Base-by-base conservation (phyloP, 768 basidiomycete species). In the Tricholoma bakamatsutake region DNA sequence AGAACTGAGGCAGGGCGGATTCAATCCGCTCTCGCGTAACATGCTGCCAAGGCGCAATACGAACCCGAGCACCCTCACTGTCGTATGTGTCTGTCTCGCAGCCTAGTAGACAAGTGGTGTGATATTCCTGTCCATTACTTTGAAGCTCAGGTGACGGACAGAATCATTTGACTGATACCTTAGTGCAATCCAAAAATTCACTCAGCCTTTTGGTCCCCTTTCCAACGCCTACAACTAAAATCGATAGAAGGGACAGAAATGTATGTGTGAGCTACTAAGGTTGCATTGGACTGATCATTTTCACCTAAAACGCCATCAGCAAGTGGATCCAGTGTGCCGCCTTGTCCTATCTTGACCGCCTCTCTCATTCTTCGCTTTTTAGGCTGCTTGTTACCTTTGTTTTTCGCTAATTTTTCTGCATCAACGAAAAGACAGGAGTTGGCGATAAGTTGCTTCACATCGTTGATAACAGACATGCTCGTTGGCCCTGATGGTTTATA, bases 31-130 rank as follows among this genome's bases (percentile, higher is more conserved):
- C 88, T 55, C 76, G 77, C 1, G 94, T 95, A 54, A 99, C 81
- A 68, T 96, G 91, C 46, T 77, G 76, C 88, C 89, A 93, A 9
- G 86, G 82, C 18, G 88, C 88, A 17, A 80, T 76, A 37, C 87
- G 81, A 28, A 97, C 86, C 43, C 86, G 77, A 24, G 84, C 79
- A 12, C 97, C 97, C 64, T 98, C 85, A 57, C 88, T 86, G 66
- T 99, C 97, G 69, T 94, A 97, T 3, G 88, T 83, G 64, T 98
- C 95, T 1, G 97, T 98, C 67, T 96, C 89, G 67, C 90, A 93
- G 6, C 97, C 97, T 4, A 99, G 79, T 8, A 99, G 69, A 61
- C 90, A 94, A 2, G 90, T 96, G 17, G 93, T 89, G 52, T 79
- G 80, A 67, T 98, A 98, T 76, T 96, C 93, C 94, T 97, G 57